Base-by-base conservation (phyloP, 2,329 filamentous ascomycete species). In the Ambrosiella beaveri region DNA sequence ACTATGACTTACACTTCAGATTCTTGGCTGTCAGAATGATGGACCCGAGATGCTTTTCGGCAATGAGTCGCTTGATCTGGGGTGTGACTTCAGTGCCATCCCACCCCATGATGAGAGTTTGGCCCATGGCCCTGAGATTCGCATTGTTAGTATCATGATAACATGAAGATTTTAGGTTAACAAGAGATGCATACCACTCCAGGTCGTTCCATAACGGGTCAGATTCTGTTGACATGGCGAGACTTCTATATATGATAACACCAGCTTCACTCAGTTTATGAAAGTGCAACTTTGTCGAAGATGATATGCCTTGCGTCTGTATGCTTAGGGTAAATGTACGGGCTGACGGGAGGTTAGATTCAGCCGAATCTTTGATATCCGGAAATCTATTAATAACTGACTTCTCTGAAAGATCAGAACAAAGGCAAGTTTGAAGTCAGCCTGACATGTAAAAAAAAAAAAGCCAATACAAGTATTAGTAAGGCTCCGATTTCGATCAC, bases 11-110 rank as follows among this genome's bases (percentile, higher is more conserved):
- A 91, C 87, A 87, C 75, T 88, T 88, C 57, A 91, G 74, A 64
- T 93, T 93, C 73, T 90, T 91, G 62, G 86, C 86, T 44, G 86
- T 90, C 62, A 93, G 72, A 61, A 89, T 75, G 66, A 97, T 86
- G 56, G 88, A 93, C 58, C 93, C 93, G 53, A 98, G 76, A 68
- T 97, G 86, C 68, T 91, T 82, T 64, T 88, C 79, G 68, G 87
- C 82, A 65, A 95, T 93, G 63, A 90, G 77, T 64, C 80, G 83
- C 63, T 80, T 81, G 67, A 93, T 89, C 69, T 90, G 86, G 61
- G 86, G 86, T 35, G 86, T 91, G 57, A 93, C 83, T 68, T 86
- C 80, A 58, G 85, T 88, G 61, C 87, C 87, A 74, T 93, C 86
- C 75, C 88, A 94, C 68, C 86, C 86, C 83, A 89, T 87, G 69